These are phyloP conservation scores for Parmelia sp. DNA, from an alignment of 495 filamentous ascomycete genomes.

Conservation along the genomic window DNA sequence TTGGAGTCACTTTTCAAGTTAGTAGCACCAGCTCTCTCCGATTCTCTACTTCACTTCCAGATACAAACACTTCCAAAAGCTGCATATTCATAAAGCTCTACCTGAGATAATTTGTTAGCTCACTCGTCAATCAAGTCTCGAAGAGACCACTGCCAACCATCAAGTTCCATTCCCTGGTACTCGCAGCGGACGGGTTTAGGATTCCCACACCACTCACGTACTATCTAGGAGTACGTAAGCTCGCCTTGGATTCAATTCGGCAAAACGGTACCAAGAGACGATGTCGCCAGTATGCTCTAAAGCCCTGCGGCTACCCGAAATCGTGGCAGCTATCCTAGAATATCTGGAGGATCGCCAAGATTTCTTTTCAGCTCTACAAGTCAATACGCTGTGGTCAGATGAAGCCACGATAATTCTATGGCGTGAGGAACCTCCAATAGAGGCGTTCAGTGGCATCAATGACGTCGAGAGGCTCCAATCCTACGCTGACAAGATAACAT, in stretches of 20 bases:
- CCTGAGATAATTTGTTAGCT: too few species aligned
- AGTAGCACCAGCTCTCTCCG: neutral
- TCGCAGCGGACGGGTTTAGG: neutral
- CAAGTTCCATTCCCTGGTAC: neutral
- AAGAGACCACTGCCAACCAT: neutral
- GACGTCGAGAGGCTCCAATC: neutral
- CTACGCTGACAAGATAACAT: neutral
- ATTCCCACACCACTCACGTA: neutral
- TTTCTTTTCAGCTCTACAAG: neutral
- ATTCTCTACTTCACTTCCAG: neutral
- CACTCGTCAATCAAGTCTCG: neutral
- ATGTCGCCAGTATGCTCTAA: slow-evolving; percentile 3
- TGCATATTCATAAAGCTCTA: neutral
- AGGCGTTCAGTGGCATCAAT: neutral
- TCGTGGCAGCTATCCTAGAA: neutral
- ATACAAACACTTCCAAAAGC: neutral
- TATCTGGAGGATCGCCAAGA: neutral
- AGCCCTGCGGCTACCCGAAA: neutral
- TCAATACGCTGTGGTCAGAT: neutral
- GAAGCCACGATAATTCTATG: neutral
- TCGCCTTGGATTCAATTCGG: neutral
- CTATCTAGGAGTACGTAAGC: neutral
- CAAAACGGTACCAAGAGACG: too few species aligned
- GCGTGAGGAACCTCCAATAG: neutral
- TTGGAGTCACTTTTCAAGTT: neutral